These are phyloP conservation scores for Quercus suber DNA, from an alignment of 306 rosid species.

Conservation along the genomic window DNA sequence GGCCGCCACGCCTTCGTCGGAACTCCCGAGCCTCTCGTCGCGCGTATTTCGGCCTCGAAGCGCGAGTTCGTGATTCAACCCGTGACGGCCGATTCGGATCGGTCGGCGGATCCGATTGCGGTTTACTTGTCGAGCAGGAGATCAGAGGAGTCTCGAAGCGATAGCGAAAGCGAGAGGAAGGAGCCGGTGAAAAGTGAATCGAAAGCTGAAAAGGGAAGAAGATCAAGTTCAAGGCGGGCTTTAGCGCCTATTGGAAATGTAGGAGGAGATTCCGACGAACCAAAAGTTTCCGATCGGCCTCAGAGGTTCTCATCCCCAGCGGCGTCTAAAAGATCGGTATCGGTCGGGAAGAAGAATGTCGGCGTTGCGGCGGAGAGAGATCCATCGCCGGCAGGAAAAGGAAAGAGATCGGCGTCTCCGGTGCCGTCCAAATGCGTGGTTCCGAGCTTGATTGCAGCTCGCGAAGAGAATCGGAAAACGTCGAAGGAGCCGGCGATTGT, in stretches of 20 bases:
- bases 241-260: slow-evolving; percentile 39
- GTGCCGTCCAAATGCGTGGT: slow-evolving; percentile 89
- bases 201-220: slow-evolving; percentile 33
- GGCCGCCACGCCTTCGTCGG: slow-evolving; percentile 82
- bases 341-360: slow-evolving; percentile 45
- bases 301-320: slow-evolving; percentile 87
- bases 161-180: neutral
- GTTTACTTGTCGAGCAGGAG: slow-evolving; percentile 46
- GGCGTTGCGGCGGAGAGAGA: slow-evolving; percentile 50
- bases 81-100: slow-evolving; percentile 61
- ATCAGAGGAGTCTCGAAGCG: slow-evolving; percentile 15
- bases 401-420: slow-evolving; percentile 81
- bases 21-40: slow-evolving; percentile 67
- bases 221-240: slow-evolving; percentile 40
- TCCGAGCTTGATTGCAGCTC: slow-evolving; percentile 73
- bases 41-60: slow-evolving; percentile 46
- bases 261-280: slow-evolving; percentile 26
- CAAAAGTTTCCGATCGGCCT: slow-evolving; percentile 34
- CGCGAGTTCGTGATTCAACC: slow-evolving; percentile 81
- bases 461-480: slow-evolving; percentile 65
- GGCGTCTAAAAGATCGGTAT: slow-evolving; percentile 55
- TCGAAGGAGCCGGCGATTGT: slow-evolving; percentile 70
- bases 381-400: slow-evolving; percentile 77
- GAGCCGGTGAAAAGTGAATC: slow-evolving; percentile 13
- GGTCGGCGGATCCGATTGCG: slow-evolving; percentile 58